phyloP scores from a whole-genome alignment of 129 eudicot species.

The Daucus carota region DNA sequence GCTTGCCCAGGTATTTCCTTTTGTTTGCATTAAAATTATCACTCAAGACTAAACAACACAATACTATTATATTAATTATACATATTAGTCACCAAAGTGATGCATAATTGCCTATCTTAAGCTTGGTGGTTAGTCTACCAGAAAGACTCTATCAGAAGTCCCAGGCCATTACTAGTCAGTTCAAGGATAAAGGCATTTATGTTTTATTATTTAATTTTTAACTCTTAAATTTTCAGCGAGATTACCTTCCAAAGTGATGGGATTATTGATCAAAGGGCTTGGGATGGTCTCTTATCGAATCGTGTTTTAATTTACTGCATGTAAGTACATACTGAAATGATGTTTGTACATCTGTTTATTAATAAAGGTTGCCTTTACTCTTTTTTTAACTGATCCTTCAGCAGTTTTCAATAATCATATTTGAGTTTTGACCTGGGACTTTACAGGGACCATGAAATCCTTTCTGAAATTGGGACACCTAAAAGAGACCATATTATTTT shows the following conservation, averaged over 20 bases:
- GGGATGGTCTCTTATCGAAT: conserved; percentile 61
- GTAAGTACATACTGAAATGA: conserved; percentile 32
- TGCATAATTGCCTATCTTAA: neutral
- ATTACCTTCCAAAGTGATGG: conserved; percentile 33
- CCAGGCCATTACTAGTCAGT: neutral
- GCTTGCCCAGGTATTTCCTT: conserved; percentile 58
- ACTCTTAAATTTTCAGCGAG: conserved; percentile 26
- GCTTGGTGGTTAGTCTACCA: neutral
- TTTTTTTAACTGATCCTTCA: neutral
- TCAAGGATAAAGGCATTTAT: neutral
- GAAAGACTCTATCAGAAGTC: neutral
- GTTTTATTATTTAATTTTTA: neutral
- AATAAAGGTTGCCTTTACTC: neutral
- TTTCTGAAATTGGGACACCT: conserved; percentile 49
- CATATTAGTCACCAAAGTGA: neutral
- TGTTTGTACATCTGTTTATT: neutral
- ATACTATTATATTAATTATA: neutral
- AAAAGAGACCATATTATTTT: conserved; percentile 55
- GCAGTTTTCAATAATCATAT: neutral
- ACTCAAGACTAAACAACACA: neutral
- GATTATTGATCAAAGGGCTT: conserved; percentile 47
- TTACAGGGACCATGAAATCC: conserved; percentile 66
- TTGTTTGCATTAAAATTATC: neutral
- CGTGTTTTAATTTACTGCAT: conserved; percentile 78
- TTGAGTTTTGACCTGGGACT: conserved; percentile 14